Evolutionary conservation across 768 basidiomycete genomes (phyloP), one percentile per base, ranked within the genome.

Genomic region (Lepiota venenata): DNA sequence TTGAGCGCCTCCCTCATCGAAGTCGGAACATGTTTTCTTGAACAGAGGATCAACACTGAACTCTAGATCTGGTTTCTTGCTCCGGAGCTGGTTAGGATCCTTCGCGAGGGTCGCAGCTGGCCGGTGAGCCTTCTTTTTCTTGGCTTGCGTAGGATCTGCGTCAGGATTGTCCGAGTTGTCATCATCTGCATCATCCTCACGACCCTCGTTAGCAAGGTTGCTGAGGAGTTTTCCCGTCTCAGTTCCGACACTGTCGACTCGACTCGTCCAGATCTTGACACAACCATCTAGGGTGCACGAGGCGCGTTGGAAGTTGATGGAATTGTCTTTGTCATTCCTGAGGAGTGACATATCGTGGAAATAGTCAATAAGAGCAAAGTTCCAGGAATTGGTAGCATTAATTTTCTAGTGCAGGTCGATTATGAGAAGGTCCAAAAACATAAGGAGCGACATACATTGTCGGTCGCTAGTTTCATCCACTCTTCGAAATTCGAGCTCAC

Each of bases 401-500:
- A 99, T 98, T 98, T 98, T 99, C 97, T 98, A 64, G 32, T 3
- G 16, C 11, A 55, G 44, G 56, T 45, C 38, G 16, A 50, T 68
- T 41, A 63, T 55, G 29, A 27, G 52, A 54, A 47, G 29, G 32
- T 36, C 50, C 7, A 35, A 12, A 37, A 66, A 58, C 36, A 14
- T 41, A 51, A 50, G 45, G 29, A 35, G 56, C 20, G 22, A 74
- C 84, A 61, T 66, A 98, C 97, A 70, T 98, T 98, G 66, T 98
- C 96, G 2, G 96, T 98, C 1, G 95, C 94, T 85, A 98, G 86
- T 77, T 98, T 98, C 96, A 99, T 98, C 97, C 97, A 98, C 70
- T 98, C 94, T 68, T 99, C 97, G 64, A 88, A 97, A 62, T 94
- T 97, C 37, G 85, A 88, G 70, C 79, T 91, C 83, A 91, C 91